A percentile compares a stretch with the other conserved stretches of the same genome.
Conservation (phyloP, 192 early-diverging fungal species). For the Phlyctochytrium bullatum region DNA sequence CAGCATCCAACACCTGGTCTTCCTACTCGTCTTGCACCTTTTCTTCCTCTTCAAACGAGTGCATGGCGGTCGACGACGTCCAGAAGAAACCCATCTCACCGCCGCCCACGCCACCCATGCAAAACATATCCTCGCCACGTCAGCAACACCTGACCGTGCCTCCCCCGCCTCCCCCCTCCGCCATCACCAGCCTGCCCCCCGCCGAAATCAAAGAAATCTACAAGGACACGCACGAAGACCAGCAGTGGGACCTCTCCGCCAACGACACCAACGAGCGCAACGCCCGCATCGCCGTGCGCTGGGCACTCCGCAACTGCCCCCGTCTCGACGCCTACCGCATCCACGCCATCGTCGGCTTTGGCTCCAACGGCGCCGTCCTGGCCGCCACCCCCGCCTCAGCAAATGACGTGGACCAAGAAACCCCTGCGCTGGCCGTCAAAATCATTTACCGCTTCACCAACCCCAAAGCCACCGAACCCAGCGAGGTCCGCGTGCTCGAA, state of each 20-base stretch:
- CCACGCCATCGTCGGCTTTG: conserved; percentile 18
- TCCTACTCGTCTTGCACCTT: too few species aligned
- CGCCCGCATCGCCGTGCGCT: conserved; percentile 13
- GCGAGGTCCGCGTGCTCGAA: conserved; percentile 13
- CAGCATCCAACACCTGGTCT: too few species aligned
- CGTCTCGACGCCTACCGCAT: conserved; percentile 8
- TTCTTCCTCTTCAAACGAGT: too few species aligned
- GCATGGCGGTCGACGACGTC: too few species aligned
- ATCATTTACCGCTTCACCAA: conserved; percentile 22
- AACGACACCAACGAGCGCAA: background rate
- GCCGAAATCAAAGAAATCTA: background rate
- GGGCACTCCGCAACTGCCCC: conserved; percentile 3
- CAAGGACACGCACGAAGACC: background rate
- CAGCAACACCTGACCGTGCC: too few species aligned
- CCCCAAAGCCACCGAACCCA: background rate
- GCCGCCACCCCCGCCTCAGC: background rate
- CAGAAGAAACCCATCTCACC: too few species aligned
- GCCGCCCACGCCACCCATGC: too few species aligned
- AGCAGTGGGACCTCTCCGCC: too few species aligned
- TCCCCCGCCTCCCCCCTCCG: background rate
- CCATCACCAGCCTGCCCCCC: background rate
- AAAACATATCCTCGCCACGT: too few species aligned
- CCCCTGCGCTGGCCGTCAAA: conserved; percentile 17
- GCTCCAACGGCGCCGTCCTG: conserved; percentile 29
- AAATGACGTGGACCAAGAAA: background rate